Base-by-base conservation (phyloP, 78 protist species). In the Anaeramoeba flamelloides region DNA sequence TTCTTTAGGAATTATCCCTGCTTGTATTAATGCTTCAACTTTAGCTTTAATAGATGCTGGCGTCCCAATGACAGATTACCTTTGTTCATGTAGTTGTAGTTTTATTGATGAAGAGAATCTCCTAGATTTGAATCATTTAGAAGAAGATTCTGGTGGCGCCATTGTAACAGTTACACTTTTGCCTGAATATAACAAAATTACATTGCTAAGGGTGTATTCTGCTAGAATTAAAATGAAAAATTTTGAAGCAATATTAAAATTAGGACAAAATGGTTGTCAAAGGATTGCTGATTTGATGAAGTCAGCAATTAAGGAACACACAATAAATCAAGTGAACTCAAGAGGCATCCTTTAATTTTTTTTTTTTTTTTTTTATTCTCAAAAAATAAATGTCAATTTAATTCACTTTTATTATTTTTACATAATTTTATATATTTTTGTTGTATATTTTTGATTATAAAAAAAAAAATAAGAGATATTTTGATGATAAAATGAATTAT, bases 1-100 rank as follows among this genome's bases (percentile, higher is more conserved):
- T n/a, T n/a, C n/a, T n/a, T 34, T 76, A 83, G 86, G 92, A 32
- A 12, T 82, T 2, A 82, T 81, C 3, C 31, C 87, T 2, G 92
- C 91, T 0, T 33, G 85, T 26, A 80, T 94, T 39, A 94, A 94
- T 12, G 98, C 98, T 0, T 87, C 91, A 0, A 85, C 93, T 3
- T 87, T 94, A 36, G 98, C 98, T 0, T 80, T 93, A 39, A 81
- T 91, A 0, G 94, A 94, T 40, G 96, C 98, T 1, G 96, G 96
- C 36, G 76, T 94, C 1, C 86, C 95, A 0, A 89, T 94, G 89
- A 79, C 38, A 3, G 95, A 92, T 53, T 85, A 88, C 74, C 85
- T 93, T 4, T 69, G 77, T 74, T 84, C 92, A 2, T 77, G 87
- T 40, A 39, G 81, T 1, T 89, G 87, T 0, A 88, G 89, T 2